A percentile compares a stretch with the other conserved stretches of the same genome.
Evolutionary conservation across 495 filamentous ascomycete genomes (phyloP).

Genomic region (Neurospora hispaniola): DNA sequence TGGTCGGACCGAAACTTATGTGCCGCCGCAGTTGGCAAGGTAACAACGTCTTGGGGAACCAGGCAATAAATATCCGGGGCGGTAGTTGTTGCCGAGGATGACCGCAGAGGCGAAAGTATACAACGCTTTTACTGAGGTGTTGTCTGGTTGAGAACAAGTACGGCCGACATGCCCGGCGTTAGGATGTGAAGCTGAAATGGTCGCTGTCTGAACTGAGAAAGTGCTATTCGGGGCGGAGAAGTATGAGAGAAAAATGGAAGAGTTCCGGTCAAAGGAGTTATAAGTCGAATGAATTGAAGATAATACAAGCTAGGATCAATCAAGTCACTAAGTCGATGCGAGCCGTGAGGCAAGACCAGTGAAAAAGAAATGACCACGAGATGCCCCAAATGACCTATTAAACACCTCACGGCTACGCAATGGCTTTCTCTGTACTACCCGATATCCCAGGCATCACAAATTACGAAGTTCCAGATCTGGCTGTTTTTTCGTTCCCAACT

Average conservation of each 20-base stretch:
- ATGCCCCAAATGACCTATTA: background rate
- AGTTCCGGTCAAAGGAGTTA: background rate
- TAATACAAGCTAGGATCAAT: background rate
- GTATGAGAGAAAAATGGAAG: background rate
- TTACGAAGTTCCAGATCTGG: background rate
- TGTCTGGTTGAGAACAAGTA: background rate
- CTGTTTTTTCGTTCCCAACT: background rate
- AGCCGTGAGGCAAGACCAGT: background rate
- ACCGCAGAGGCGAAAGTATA: background rate
- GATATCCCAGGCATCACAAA: background rate
- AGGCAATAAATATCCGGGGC: background rate
- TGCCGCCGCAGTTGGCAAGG: background rate
- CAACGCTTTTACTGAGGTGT: background rate
- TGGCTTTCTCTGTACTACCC: background rate
- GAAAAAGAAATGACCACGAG: background rate
- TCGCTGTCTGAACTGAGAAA: background rate
- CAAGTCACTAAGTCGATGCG: background rate
- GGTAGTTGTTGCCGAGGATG: background rate
- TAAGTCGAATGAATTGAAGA: background rate
- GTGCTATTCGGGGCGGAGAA: background rate
- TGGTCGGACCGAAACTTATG: background rate
- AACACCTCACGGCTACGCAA: background rate
- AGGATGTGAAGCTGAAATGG: background rate
- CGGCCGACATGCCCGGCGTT: background rate
- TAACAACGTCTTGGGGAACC: background rate